A percentile compares a stretch with the other conserved stretches of the same genome.
Conservation (phyloP, 306 rosid genomes). For the Cajanus cajan region DNA sequence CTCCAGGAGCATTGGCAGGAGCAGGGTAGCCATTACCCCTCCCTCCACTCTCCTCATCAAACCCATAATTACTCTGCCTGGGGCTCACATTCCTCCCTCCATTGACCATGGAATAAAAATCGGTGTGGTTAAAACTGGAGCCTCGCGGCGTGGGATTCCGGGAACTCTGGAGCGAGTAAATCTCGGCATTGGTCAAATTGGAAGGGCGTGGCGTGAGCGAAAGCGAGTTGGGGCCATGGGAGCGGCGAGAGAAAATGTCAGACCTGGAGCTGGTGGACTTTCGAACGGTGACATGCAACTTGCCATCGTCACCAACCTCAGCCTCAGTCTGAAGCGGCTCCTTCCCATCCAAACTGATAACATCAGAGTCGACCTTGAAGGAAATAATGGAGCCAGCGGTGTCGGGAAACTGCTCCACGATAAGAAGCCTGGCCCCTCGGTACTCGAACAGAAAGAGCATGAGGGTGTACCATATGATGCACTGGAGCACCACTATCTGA, state of each 20-base stretch:
- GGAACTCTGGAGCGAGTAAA: constrained; percentile 72
- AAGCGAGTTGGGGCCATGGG: constrained; percentile 61
- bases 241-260: constrained; percentile 59
- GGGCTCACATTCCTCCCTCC: constrained; percentile 67
- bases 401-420: constrained; percentile 83
- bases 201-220: constrained; percentile 76
- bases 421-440: constrained; percentile 71
- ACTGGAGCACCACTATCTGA: constrained; percentile 79
- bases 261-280: constrained; percentile 68
- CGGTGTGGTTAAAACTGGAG: constrained; percentile 76
- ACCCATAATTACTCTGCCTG: constrained; percentile 58
- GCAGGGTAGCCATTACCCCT: constrained; percentile 51
- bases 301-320: constrained; percentile 81
- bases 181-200: constrained; percentile 78
- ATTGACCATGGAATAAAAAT: constrained; percentile 66
- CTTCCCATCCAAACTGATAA: constrained; percentile 71
- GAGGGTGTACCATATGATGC: constrained; percentile 77
- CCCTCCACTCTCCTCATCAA: constrained; percentile 62
- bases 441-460: constrained; percentile 84
- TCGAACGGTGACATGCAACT: constrained; percentile 68
- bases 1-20: constrained; percentile 45
- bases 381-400: constrained; percentile 74
- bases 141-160: constrained; percentile 89
- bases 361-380: constrained; percentile 76
- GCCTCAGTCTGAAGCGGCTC: constrained; percentile 80